Evolutionary conservation across 495 filamentous ascomycete genomes (phyloP).

Genomic region (Podospora didyma): DNA sequence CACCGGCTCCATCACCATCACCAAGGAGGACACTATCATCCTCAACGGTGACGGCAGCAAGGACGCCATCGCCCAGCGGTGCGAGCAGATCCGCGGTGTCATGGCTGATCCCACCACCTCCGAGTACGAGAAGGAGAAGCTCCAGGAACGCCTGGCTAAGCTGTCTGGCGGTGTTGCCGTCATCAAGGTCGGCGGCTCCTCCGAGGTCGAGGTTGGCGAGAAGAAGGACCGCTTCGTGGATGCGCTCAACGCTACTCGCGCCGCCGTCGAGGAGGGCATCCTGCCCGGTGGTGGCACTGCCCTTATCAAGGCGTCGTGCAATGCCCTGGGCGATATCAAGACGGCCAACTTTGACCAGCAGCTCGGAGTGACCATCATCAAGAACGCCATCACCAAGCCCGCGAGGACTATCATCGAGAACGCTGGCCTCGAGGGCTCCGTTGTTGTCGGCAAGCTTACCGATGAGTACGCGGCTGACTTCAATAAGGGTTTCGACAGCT

Average conservation of each 20-base stretch:
- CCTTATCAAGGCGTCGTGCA: conserved; percentile 91
- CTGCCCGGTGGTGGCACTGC: conserved; percentile 97
- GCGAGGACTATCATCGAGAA: conserved; percentile 97
- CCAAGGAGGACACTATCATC: conserved; percentile 99
- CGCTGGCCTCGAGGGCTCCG: conserved; percentile 90
- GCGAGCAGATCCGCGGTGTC: conserved; percentile 97
- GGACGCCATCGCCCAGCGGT: conserved; percentile 88
- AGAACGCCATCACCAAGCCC: conserved; percentile 92
- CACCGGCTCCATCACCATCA: conserved; percentile 97
- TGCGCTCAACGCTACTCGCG: conserved; percentile 95
- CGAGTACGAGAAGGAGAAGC: conserved; percentile 99
- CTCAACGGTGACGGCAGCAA: conserved; percentile 97
- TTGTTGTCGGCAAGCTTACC: conserved; percentile 95
- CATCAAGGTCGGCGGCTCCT: conserved; percentile 96
- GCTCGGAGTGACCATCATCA: conserved; percentile 95
- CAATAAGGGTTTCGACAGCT: conserved; percentile 95
- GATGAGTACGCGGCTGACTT: conserved; percentile 91
- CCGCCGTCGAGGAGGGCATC: conserved; percentile 98
- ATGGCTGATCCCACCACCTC: conserved; percentile 90
- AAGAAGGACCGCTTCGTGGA: conserved; percentile 99
- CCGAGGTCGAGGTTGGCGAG: conserved; percentile 97
- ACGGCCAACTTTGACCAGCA: conserved; percentile 96
- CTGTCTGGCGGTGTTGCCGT: conserved; percentile 98
- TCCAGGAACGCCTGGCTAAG: conserved; percentile 98
- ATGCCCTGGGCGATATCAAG: conserved; percentile 79